A percentile compares a stretch with the other conserved stretches of the same genome.
Conservation (phyloP, 441 rosid genomes). For the Corymbia citriodora region DNA sequence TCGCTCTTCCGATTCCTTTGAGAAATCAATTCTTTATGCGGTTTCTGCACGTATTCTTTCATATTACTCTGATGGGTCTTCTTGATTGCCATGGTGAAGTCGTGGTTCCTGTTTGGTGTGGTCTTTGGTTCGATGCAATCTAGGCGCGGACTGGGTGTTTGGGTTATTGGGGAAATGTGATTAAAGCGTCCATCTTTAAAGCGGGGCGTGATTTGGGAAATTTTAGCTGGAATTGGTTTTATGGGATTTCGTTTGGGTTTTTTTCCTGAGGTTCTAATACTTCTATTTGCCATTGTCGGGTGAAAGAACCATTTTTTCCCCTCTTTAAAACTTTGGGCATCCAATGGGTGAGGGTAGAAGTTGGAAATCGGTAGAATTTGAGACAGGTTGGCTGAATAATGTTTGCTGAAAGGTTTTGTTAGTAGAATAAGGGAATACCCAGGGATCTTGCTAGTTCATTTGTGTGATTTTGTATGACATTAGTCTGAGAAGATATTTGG, state of each 20-base stretch:
- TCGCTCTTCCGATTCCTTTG: not conserved
- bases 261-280: not conserved
- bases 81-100: not conserved
- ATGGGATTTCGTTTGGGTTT: not conserved
- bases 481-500: not conserved
- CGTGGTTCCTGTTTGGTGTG: not conserved
- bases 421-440: not conserved
- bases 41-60: not conserved
- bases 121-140: not conserved
- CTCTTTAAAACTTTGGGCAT: not conserved
- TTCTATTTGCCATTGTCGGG: not conserved
- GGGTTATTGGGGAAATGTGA: not conserved
- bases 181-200: not conserved
- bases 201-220: not conserved
- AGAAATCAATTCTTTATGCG: not conserved
- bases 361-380: not conserved
- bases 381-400: not conserved
- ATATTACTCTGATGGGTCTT: not conserved
- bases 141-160: not conserved
- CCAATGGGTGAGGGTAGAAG: not conserved
- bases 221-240: not conserved
- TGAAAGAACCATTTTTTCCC: not conserved
- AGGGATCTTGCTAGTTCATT: not conserved
- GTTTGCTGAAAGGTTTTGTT: not conserved
- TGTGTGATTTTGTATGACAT: not conserved